A percentile compares a stretch with the other conserved stretches of the same genome.
Evolutionary conservation across 306 rosid species (phyloP).

Genomic region (Inga oerstediana): DNA sequence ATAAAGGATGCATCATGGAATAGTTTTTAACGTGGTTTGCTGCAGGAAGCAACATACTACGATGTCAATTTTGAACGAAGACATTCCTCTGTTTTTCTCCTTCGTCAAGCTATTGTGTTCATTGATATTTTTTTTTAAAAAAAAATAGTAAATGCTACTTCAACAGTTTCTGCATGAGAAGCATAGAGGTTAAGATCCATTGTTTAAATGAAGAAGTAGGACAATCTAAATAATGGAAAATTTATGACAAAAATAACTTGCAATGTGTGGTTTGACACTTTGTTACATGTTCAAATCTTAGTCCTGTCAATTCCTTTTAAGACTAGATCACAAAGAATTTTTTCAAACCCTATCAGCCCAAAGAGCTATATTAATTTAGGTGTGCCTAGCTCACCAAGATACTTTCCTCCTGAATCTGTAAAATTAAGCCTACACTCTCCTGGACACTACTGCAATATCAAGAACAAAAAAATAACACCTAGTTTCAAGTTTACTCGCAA

Average conservation of each 20-base stretch:
- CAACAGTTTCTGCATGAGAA: not conserved
- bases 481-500: not conserved
- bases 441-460: not conserved
- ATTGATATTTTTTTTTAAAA: not conserved
- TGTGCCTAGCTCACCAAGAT: not conserved
- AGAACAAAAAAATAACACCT: not conserved
- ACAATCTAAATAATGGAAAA: slow-evolving; percentile 4
- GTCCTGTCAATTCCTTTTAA: not conserved
- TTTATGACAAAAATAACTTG: not conserved
- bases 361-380: not conserved
- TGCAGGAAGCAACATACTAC: not conserved
- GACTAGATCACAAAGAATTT: not conserved
- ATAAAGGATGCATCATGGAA: not conserved
- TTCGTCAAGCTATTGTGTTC: not conserved
- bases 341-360: not conserved
- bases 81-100: not conserved
- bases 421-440: not conserved
- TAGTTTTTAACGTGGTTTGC: not conserved
- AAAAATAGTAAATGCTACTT: not conserved
- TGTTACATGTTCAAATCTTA: not conserved
- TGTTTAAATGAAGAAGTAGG: not conserved
- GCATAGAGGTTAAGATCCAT: not conserved
- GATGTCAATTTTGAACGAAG: not conserved
- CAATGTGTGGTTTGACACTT: not conserved
- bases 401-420: not conserved